A percentile compares a stretch with the other conserved stretches of the same genome.
Conservation (phyloP, 768 basidiomycete species). For the Mycena haematopus region DNA sequence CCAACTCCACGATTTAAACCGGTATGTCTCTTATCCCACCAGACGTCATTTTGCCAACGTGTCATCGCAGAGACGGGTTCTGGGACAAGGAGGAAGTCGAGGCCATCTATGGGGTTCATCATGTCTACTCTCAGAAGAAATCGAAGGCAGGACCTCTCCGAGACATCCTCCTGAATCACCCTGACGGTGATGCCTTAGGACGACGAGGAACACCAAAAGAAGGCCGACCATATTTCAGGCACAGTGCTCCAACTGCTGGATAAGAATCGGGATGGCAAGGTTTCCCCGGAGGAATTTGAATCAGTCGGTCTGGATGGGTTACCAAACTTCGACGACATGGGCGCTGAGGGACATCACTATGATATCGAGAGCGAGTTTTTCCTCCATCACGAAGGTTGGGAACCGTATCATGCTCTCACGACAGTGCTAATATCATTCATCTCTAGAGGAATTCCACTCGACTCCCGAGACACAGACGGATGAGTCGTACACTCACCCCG, state of each 20-base stretch:
- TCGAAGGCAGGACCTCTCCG: conserved; percentile 56
- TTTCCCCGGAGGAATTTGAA: conserved; percentile 74
- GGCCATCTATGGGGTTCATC: conserved; percentile 95
- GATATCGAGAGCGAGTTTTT: conserved; percentile 95
- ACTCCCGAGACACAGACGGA: conserved; percentile 98
- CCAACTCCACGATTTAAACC: conserved; percentile 91
- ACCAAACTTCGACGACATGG: conserved; percentile 83
- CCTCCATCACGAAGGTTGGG: conserved; percentile 93
- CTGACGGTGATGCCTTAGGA: conserved; percentile 49
- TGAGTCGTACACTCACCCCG: conserved; percentile 91
- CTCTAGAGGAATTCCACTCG: conserved; percentile 85
- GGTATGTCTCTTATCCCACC: conserved; percentile 46
- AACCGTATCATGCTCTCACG: neutral
- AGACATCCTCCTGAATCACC: neutral
- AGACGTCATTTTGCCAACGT: conserved; percentile 6
- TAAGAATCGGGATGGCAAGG: conserved; percentile 71
- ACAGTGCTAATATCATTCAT: neutral
- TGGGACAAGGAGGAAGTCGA: conserved; percentile 92
- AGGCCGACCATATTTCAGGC: conserved; percentile 80
- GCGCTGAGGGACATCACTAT: conserved; percentile 93
- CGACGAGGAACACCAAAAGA: conserved; percentile 78
- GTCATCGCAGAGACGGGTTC: conserved; percentile 64
- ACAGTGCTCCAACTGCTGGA: conserved; percentile 77
- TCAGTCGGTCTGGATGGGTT: conserved; percentile 75
- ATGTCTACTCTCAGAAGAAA: conserved; percentile 84